Evolutionary conservation across 805 yeast species (phyloP).

Genomic region (Ogataea pini): DNA sequence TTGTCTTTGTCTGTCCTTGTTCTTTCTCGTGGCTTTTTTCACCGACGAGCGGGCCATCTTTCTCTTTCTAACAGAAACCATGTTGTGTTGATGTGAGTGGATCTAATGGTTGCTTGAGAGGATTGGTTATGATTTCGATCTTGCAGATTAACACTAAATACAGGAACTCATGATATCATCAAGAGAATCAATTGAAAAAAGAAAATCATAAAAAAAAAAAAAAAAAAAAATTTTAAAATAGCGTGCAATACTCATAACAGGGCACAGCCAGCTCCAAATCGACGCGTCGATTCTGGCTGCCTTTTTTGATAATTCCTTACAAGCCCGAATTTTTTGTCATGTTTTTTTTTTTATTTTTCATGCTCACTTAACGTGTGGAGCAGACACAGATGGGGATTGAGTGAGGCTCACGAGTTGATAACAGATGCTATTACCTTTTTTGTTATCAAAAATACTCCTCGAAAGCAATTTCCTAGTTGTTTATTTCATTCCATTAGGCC

Average conservation of each 20-base stretch:
- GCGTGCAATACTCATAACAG: background rate
- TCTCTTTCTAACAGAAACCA: constrained; percentile 72
- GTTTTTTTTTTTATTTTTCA: background rate
- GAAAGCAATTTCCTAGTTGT: too few relatives aligned
- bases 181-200: background rate
- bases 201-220: background rate
- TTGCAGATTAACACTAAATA: too few relatives aligned
- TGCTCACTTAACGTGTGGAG: constrained; percentile 1
- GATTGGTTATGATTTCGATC: too few relatives aligned
- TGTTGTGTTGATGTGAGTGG: constrained; percentile 10
- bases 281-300: background rate
- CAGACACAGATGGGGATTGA: background rate
- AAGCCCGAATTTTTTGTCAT: background rate
- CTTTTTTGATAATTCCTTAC: background rate
- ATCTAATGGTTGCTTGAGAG: background rate
- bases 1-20: constrained; percentile 69
- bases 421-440: background rate
- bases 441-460: too few relatives aligned
- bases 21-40: constrained; percentile 66
- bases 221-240: constrained; percentile 7
- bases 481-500: too few relatives aligned
- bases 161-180: too few relatives aligned
- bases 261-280: background rate
- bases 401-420: background rate
- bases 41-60: constrained; percentile 76